Evolutionary conservation across 139 green algal genomes (phyloP).

Genomic region (Chara braunii): DNA sequence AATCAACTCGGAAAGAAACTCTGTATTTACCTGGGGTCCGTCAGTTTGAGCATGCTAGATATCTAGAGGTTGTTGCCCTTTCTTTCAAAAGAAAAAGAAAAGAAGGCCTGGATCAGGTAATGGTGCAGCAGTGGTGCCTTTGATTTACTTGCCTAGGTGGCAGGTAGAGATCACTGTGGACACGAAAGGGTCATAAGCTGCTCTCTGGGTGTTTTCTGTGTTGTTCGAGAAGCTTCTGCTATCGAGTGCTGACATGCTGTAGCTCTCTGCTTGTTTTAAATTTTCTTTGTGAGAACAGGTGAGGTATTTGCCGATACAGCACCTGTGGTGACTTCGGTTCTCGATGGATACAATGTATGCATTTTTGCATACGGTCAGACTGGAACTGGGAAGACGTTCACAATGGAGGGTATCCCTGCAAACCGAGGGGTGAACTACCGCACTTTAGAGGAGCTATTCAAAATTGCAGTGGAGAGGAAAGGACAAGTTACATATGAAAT

Average conservation of each 20-base stretch:
- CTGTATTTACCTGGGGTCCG: too few relatives aligned
- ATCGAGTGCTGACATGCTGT: neutral
- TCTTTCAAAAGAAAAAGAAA: too few relatives aligned
- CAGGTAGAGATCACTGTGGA: too few relatives aligned
- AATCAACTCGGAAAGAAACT: too few relatives aligned
- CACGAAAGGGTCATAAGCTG: too few relatives aligned
- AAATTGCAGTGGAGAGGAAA: constrained; percentile 4
- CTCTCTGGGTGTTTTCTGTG: neutral
- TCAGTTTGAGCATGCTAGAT: too few relatives aligned
- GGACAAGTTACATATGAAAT: constrained; percentile 23
- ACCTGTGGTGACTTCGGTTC: constrained; percentile 71
- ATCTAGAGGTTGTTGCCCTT: too few relatives aligned
- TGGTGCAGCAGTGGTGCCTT: too few relatives aligned
- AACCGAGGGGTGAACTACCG: constrained; percentile 70
- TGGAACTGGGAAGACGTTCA: constrained; percentile 50
- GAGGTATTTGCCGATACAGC: constrained; percentile 81
- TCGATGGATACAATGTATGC: constrained; percentile 84
- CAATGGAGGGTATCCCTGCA: constrained; percentile 47
- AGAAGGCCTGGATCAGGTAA: too few relatives aligned
- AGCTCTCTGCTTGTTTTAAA: neutral
- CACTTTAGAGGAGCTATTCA: constrained; percentile 72
- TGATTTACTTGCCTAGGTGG: too few relatives aligned
- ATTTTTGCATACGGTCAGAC: constrained; percentile 58
- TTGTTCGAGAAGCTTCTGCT: neutral
- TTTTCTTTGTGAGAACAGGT: neutral